Evolutionary conservation across 768 basidiomycete genomes (phyloP), one percentile per base, ranked within the genome.

Genomic region (Amanita inopinata): DNA sequence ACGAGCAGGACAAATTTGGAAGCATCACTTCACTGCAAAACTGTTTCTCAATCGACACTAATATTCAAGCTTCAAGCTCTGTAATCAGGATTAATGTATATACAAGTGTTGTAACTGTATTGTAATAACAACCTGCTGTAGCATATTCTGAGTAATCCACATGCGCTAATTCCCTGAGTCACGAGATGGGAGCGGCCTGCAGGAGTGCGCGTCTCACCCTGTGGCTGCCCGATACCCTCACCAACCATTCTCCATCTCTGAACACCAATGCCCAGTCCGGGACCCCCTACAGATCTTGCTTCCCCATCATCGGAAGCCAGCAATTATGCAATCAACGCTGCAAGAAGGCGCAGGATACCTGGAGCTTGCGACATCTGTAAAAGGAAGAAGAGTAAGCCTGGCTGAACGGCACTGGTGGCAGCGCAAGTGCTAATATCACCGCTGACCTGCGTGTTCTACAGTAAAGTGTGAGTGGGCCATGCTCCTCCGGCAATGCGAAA

Each of bases 341-440:
- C 52, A n/a, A 80, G 79, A 64, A 78, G 76, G 54, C 59, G 76
- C 27, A 65, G 73, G 47, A 72, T 78, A 36, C 76, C 75, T 48
- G 70, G 81, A 22, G 82, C 81, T 12, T 87, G 83, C 60, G 83
- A 85, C 53, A 61, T 74, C 5, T 87, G 84, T 60, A 70, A 82
- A 50, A 64, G 72, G 38, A 85, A 83, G 69, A 88, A 86, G 59
- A 74, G 80, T 76, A 47, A 35, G 68, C 61, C 14, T 33, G n/a
- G 14, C 2, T 15, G 11, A 17, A 14, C 7, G 2, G 9, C 19
- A 22, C n/a, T n/a, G n/a, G n/a, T n/a, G n/a, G n/a, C 17, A 30
- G 14, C 11, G 3, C 11, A 7, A 4, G 18, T 17, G n/a, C 33
- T 23, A 18, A 12, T 22, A 20, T 3, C 11, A 4, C 4, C 8